Percentiles rank a stretch among this genome's conserved stretches.
phyloP scores from a whole-genome alignment of 2,329 filamentous ascomycete genomes.

The Amylocarpus encephaloides region DNA sequence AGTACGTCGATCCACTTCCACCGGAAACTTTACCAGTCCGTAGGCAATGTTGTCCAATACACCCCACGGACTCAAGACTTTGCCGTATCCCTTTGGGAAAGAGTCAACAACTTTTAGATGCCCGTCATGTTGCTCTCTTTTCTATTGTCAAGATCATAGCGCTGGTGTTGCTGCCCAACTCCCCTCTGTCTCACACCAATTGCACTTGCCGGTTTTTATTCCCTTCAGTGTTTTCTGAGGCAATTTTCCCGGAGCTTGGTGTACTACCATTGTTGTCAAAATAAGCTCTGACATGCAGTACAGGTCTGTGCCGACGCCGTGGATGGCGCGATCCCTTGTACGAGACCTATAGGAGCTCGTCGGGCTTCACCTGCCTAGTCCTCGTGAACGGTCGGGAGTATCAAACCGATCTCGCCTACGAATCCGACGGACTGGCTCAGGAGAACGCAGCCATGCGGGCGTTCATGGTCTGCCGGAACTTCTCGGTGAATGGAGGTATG shows the following conservation, averaged over 20 bases:
- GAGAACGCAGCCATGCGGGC: constrained; percentile 94
- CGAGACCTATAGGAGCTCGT: constrained; percentile 67
- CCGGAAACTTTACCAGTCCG: constrained; percentile 14
- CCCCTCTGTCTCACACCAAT: no score
- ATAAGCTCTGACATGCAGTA: constrained; percentile 27
- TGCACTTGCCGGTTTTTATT: not conserved
- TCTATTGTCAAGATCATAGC: constrained; percentile 4
- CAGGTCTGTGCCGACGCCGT: constrained; percentile 90
- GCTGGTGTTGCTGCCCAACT: constrained; percentile 2
- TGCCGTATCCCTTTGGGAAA: not conserved
- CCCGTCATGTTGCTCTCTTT: not conserved
- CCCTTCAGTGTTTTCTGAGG: constrained; percentile 2
- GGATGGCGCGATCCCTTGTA: constrained; percentile 90
- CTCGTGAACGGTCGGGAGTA: constrained; percentile 96
- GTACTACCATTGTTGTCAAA: constrained; percentile 3
- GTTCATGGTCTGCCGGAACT: constrained; percentile 97
- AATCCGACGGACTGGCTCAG: constrained; percentile 74
- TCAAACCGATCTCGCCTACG: constrained; percentile 80
- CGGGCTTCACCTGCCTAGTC: constrained; percentile 82
- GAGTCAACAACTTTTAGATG: not conserved
- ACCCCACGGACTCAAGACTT: not conserved
- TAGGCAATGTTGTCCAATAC: constrained; percentile 25
- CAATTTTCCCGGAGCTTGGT: not conserved
- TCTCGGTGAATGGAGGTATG: constrained; percentile 95
- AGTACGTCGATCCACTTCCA: constrained; percentile 29